Evolutionary conservation across 148 eudicot species (phyloP).

Genomic region (Arbutus unedo): DNA sequence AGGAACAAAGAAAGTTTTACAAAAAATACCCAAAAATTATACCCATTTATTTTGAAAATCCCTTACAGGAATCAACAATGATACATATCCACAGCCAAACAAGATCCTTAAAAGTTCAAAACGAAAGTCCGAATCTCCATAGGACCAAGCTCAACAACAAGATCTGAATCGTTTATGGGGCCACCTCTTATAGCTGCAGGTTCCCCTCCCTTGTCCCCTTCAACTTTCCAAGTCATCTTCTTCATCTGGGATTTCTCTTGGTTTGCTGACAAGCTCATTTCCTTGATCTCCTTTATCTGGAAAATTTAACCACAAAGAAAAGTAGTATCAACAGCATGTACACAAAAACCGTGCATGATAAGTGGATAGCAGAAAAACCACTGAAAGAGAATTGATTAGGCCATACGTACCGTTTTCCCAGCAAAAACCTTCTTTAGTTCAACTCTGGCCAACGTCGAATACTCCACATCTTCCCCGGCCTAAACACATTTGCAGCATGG

Average conservation of each 20-base stretch:
- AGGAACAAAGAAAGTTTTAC: too few species aligned
- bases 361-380: neutral
- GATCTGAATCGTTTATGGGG: slow-evolving; percentile 43
- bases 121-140: slow-evolving; percentile 90
- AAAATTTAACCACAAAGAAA: slow-evolving; percentile 9
- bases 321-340: neutral
- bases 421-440: slow-evolving; percentile 72
- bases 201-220: slow-evolving; percentile 34
- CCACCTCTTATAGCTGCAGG: slow-evolving; percentile 52
- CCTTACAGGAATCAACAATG: neutral
- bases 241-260: slow-evolving; percentile 77
- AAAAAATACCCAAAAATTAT: too few species aligned
- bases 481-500: slow-evolving; percentile 25
- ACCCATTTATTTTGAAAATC: too few species aligned
- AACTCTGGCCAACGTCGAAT: slow-evolving; percentile 58
- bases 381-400: neutral
- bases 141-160: slow-evolving; percentile 84
- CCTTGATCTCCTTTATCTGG: slow-evolving; percentile 62
- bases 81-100: neutral
- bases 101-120: slow-evolving; percentile 34
- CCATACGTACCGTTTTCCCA: slow-evolving; percentile 48
- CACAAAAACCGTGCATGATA: neutral
- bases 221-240: slow-evolving; percentile 59
- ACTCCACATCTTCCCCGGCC: slow-evolving; percentile 72
- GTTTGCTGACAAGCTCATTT: slow-evolving; percentile 85